These are phyloP conservation scores for Tillandsia leiboldiana DNA, from an alignment of 176 grass and related monocot genomes.

Conservation along the genomic window DNA sequence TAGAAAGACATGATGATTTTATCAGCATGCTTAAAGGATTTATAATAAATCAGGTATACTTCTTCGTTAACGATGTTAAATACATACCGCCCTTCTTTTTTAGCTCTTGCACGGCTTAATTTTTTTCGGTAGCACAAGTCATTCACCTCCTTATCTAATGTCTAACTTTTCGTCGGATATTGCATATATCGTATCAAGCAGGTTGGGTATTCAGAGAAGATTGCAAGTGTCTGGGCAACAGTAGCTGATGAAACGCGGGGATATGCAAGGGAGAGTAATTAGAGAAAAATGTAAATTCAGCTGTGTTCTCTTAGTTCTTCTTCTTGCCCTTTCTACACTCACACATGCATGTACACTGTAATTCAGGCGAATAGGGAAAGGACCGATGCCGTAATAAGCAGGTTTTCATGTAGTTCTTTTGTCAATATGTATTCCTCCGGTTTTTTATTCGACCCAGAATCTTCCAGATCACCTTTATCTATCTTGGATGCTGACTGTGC, in stretches of 20 bases:
- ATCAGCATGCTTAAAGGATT: slow-evolving; percentile 83
- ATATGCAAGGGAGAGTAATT: slow-evolving; percentile 34
- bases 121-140: no score
- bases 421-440: neutral
- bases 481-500: no score
- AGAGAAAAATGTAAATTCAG: slow-evolving; percentile 1
- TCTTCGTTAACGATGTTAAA: neutral
- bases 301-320: neutral
- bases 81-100: neutral
- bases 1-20: slow-evolving; percentile 72
- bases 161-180: no score
- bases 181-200: slow-evolving; percentile 23
- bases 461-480: no score
- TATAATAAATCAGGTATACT: slow-evolving; percentile 76
- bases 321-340: slow-evolving; percentile 4
- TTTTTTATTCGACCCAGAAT: neutral
- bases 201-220: slow-evolving; percentile 85
- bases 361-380: slow-evolving; percentile 10
- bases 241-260: slow-evolving; percentile 67
- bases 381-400: neutral
- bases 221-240: slow-evolving; percentile 72
- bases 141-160: no score
- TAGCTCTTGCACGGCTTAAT: neutral
- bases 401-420: neutral
- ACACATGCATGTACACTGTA: slow-evolving; percentile 36